These are phyloP conservation scores for Podospora fimiseda DNA, from an alignment of 495 filamentous ascomycete genomes.

Conservation along the genomic window DNA sequence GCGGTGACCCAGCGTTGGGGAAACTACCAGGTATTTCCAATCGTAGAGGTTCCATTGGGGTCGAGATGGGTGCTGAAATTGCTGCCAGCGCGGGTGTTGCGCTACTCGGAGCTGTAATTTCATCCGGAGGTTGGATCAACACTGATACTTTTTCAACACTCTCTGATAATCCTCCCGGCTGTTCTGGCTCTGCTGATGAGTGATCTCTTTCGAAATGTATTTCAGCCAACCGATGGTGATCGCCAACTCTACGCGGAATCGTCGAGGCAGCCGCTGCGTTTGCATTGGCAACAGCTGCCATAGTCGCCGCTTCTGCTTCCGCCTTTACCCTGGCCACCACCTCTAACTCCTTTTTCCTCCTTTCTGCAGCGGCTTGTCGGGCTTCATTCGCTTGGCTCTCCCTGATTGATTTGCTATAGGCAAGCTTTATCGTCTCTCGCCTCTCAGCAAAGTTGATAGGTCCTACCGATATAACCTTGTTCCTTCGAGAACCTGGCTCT, in stretches of 20 bases:
- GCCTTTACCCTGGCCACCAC: slow-evolving; percentile 29
- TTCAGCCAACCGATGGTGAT: not conserved
- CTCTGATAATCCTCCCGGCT: not conserved
- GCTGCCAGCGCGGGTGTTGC: not conserved
- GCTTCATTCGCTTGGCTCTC: slow-evolving; percentile 59
- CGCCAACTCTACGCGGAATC: not conserved
- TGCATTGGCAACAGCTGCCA: slow-evolving; percentile 19
- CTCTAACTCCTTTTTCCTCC: slow-evolving; percentile 36
- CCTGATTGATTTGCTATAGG: slow-evolving; percentile 69
- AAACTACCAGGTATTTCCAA: slow-evolving; percentile 61
- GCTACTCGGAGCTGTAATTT: not conserved
- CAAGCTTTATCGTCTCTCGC: slow-evolving; percentile 69
- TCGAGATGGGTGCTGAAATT: slow-evolving; percentile 4
- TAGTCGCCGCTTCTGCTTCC: slow-evolving; percentile 26
- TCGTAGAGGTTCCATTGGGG: slow-evolving; percentile 55
- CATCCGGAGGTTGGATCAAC: not conserved
- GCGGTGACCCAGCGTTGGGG: slow-evolving; percentile 26
- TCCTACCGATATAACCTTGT: slow-evolving; percentile 47
- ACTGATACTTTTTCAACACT: not conserved
- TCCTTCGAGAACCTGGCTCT: slow-evolving; percentile 32
- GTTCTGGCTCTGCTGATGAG: too few relatives aligned
- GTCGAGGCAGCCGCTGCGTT: slow-evolving; percentile 10
- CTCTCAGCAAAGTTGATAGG: slow-evolving; percentile 73
- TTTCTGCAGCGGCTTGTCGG: slow-evolving; percentile 36
- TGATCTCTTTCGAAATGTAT: slow-evolving; percentile 7